Base-by-base conservation (phyloP, 352 stramenopile species). In the Discostella stelligera region DNA sequence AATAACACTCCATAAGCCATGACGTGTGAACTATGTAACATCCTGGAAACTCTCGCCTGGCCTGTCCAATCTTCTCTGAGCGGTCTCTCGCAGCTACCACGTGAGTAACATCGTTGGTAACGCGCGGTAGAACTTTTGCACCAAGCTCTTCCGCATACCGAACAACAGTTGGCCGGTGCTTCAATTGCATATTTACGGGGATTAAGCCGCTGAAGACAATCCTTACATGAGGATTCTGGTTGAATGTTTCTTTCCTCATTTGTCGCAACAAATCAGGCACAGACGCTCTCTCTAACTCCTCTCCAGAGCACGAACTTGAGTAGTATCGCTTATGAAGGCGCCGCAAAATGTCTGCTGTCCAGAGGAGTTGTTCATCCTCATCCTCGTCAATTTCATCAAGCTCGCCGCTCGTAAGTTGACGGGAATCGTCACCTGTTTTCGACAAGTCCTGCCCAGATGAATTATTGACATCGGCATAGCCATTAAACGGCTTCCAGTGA, bases 381-480 rank as follows among this genome's bases (percentile, higher is more conserved):
- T 87, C 70, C 2, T 81, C 66, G 13, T 44, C 37, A 14, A 44
- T 44, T 27, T 85, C 63, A 49, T 74, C 73, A n/a, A 27, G 37
- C 44, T 71, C 61, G 8, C 77, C 58, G 41, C 46, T 64, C 58
- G 49, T 6, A 59, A 23, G 23, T 41, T 52, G 16, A 41, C 75
- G 64, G 14, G 25, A 32, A 10, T 68, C 25, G 30, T 71, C 61
- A 21, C 52, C 56, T 67, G 67, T 73, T 44, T 44, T 44, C 8
- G 80, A 82, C 59, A 88, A 62, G 65, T 93, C 88, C 32, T 70
- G 65, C 21, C 88, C 88, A 25, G 83, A 76, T 20, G 79, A 65
- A 83, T 91, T 93, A 61, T 93, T 93, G 0, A 93, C 84, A 83
- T 93, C 88, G 1, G 81, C 84, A 68, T 89, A 93, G 14, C 74